Base-by-base conservation (phyloP, 2,329 filamentous ascomycete species). In the Chrysoporthe cubensis region DNA sequence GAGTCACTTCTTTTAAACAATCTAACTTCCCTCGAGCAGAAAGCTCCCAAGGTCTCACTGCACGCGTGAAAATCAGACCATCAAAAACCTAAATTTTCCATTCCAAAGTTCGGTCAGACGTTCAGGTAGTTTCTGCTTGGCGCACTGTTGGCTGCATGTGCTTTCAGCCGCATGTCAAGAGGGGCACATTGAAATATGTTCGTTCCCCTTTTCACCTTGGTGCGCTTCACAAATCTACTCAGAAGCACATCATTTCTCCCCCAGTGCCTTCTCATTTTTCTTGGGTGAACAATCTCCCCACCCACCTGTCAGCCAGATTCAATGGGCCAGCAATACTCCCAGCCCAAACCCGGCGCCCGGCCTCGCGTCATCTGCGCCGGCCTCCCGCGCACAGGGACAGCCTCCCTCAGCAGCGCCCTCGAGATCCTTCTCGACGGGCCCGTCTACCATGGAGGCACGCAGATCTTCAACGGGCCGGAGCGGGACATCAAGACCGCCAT, bases 301-400 rank as follows among this genome's bases (percentile, higher is more conserved):
- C 18, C 56, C 16, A 42, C 34, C 37, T 26, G 26, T n/a, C 48
- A 56, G 26, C 7, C n/a, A 43, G 6, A n/a, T 3, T 14, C 60
- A 13, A 64, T 64, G 62, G 72, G 74, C 43, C 71, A 75, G 37
- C 54, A 73, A 50, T 68, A 68, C 44, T 75, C 74, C 1, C 59
- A 46, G 11, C 74, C 74, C 5, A 50, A 68, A 43, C 66, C 70
- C 18, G 74, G 70, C 7, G 67, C 66, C 57, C 65, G 66, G 42
- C 62, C 74, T 32, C 70, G 67, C 44, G 71, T 75, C 65, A 73
- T 76, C 64, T 72, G 74, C 40, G 73, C 73, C 50, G 75, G 74
- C 42, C 66, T 75, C 21, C 67, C 73, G 4, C 71, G 71, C 11
- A 75, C 73, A 14, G 74, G 73, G 52, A 75, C 73, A 21, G 68